These are phyloP conservation scores for Aleurites moluccanus DNA, from an alignment of 441 rosid species.

Conservation along the genomic window DNA sequence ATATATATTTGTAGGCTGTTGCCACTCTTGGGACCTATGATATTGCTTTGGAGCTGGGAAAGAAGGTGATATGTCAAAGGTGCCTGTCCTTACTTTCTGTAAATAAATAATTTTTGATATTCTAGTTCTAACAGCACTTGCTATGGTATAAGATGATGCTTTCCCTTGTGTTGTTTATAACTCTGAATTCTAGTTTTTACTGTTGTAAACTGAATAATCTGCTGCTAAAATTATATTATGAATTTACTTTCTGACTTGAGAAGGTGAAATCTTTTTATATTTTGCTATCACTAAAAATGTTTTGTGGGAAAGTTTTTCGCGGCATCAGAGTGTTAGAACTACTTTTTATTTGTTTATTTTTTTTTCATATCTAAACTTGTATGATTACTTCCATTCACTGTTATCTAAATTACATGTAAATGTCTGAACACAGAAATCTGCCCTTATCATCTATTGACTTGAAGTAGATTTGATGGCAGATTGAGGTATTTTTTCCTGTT, in stretches of 20 bases:
- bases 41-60: constrained; percentile 77
- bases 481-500: no score
- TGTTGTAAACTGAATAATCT: no score
- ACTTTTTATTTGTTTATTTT: not conserved
- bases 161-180: not conserved
- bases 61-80: constrained; percentile 93
- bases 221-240: no score
- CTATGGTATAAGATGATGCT: not conserved
- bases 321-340: no score
- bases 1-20: constrained; percentile 49
- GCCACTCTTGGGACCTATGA: constrained; percentile 92
- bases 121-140: not conserved
- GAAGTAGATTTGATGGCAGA: no score
- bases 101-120: not conserved
- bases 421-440: not conserved
- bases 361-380: not conserved
- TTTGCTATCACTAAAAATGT: not conserved
- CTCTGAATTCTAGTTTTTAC: no score
- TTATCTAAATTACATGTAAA: not conserved
- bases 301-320: no score
- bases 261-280: no score
- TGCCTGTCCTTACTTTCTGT: constrained; percentile 21
- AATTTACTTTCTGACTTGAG: no score
- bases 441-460: no score
- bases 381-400: not conserved